A percentile compares a stretch with the other conserved stretches of the same genome.
Evolutionary conservation across 1,284 basidiomycete genomes (phyloP).

Genomic region (Farysia itapuensis): DNA sequence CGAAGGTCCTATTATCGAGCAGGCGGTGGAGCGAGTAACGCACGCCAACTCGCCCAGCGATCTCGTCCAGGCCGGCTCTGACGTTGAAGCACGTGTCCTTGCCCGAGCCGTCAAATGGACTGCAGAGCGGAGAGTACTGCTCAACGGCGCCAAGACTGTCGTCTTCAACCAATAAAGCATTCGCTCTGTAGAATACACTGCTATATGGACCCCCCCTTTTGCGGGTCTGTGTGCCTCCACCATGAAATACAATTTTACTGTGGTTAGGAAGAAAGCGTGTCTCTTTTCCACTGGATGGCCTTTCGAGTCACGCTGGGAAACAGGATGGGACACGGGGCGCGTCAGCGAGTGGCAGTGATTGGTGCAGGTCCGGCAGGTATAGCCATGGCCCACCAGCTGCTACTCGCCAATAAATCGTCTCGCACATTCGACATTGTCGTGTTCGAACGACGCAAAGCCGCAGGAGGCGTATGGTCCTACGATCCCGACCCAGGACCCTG

Average conservation of each 20-base stretch:
- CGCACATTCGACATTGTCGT: conserved; percentile 9
- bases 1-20: conserved; percentile 58
- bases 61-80: conserved; percentile 45
- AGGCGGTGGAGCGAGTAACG: conserved; percentile 52
- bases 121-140: conserved; percentile 50
- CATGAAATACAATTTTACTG: no score
- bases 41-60: conserved; percentile 49
- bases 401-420: conserved; percentile 14
- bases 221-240: no score
- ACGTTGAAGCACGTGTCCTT: conserved; percentile 54
- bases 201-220: no score
- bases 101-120: conserved; percentile 55
- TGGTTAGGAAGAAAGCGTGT: no score
- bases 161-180: conserved; percentile 48
- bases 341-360: conserved; percentile 61
- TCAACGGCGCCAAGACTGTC: conserved; percentile 57
- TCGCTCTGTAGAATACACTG: no score
- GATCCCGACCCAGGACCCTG: conserved; percentile 33
- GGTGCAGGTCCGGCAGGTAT: conserved; percentile 62
- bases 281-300: no score
- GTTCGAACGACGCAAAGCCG: conserved; percentile 31
- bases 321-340: background rate
- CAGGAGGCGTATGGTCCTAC: conserved; percentile 48
- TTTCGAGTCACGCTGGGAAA: background rate
- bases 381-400: conserved; percentile 60